Evolutionary conservation across 225 moss, liverwort and hornwort genomes (phyloP).

Genomic region (Marchantia polymorpha): DNA sequence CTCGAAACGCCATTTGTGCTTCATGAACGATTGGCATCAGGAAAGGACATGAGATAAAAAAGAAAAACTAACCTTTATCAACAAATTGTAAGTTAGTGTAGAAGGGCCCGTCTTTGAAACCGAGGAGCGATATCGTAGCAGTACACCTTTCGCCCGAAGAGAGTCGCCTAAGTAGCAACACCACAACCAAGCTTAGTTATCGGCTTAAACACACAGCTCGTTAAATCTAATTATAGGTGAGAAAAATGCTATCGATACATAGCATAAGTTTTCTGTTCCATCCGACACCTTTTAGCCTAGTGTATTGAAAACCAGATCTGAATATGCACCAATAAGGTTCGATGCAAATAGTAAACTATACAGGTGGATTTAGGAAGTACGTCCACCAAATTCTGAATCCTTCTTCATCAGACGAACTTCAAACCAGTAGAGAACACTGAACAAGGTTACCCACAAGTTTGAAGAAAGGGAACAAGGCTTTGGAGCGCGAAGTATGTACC

Average conservation of each 20-base stretch:
- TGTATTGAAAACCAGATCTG: neutral
- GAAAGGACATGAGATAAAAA: neutral
- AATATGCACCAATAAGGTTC: neutral
- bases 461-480: neutral
- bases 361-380: neutral
- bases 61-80: slow-evolving; percentile 61
- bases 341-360: neutral
- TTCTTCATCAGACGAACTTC: neutral
- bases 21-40: neutral
- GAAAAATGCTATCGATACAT: neutral
- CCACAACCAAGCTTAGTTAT: neutral
- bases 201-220: neutral
- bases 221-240: neutral
- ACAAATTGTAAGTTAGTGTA: slow-evolving; percentile 78
- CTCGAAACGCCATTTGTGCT: too few species aligned
- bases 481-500: slow-evolving; percentile 35
- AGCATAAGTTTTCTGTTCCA: neutral
- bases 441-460: neutral
- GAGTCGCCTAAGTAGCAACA: slow-evolving; percentile 60
- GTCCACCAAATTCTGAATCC: neutral
- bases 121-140: slow-evolving; percentile 88
- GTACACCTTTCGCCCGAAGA: slow-evolving; percentile 81
- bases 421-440: neutral
- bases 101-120: slow-evolving; percentile 68
- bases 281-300: neutral